Conservation (phyloP, 2,329 filamentous ascomycete genomes). For the Aspergillus pseudonomiae region DNA sequence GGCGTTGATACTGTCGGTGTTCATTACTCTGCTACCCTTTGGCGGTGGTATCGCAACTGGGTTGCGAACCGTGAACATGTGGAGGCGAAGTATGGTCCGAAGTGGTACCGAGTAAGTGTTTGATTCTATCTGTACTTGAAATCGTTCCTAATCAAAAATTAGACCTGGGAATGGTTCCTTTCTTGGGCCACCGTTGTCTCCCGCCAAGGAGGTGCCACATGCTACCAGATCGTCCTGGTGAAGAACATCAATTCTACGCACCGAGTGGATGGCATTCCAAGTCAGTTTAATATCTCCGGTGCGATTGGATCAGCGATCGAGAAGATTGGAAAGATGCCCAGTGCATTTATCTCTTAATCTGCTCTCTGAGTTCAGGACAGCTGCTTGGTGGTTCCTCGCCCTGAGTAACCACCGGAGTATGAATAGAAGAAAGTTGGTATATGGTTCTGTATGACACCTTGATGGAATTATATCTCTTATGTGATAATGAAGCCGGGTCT, state of each 20-base stretch:
- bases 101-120: conserved; percentile 88
- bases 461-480: background rate
- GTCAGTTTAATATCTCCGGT: conserved; percentile 60
- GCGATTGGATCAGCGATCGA: background rate
- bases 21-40: conserved; percentile 94
- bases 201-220: conserved; percentile 80
- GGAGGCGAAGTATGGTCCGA: conserved; percentile 88
- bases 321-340: background rate
- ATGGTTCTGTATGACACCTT: background rate
- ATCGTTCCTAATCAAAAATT: background rate
- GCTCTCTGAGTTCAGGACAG: background rate
- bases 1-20: conserved; percentile 89
- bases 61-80: conserved; percentile 91
- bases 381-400: background rate
- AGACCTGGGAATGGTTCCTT: conserved; percentile 93
- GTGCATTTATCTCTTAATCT: background rate
- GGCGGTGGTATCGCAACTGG: conserved; percentile 99
- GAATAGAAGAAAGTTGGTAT: background rate
- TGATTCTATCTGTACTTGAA: background rate
- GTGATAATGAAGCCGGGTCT: too few species aligned
- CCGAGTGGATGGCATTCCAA: conserved; percentile 73
- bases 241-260: conserved; percentile 91
- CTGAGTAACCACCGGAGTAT: background rate
- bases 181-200: conserved; percentile 85
- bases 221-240: conserved; percentile 82